These are phyloP conservation scores for Aquilaria yunnanensis DNA, from an alignment of 345 rosid genomes.

Conservation along the genomic window DNA sequence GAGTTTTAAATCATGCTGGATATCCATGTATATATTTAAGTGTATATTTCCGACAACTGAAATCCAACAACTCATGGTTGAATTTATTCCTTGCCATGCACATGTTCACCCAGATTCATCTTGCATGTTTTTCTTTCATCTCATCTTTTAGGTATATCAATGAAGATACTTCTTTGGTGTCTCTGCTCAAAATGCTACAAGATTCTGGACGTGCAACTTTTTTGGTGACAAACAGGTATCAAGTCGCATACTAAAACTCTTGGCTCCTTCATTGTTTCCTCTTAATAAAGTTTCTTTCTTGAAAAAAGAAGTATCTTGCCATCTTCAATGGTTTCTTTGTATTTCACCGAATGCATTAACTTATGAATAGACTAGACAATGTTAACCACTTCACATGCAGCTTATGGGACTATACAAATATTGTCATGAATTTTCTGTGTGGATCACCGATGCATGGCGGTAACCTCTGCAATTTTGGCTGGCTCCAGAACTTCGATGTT, in stretches of 20 bases:
- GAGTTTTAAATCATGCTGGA: too few relatives aligned
- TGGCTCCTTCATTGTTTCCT: too few relatives aligned
- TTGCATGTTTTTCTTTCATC: neutral
- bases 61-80: too few relatives aligned
- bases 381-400: conserved; percentile 32
- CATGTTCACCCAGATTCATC: too few relatives aligned
- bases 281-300: too few relatives aligned
- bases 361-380: too few relatives aligned
- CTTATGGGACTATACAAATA: conserved; percentile 87
- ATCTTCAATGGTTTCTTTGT: too few relatives aligned
- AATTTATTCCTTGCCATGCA: neutral
- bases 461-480: conserved; percentile 47
- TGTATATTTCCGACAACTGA: too few relatives aligned
- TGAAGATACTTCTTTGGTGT: conserved; percentile 59
- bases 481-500: conserved; percentile 82
- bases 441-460: conserved; percentile 32
- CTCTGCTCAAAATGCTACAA: conserved; percentile 73
- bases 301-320: too few relatives aligned
- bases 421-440: conserved; percentile 89
- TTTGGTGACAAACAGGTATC: conserved; percentile 89
- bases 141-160: conserved; percentile 51
- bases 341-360: too few relatives aligned
- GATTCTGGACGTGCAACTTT: conserved; percentile 83
- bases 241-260: neutral
- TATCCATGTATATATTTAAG: too few relatives aligned